phyloP scores from a whole-genome alignment of 1,139 yeast species.

The Saccharomyces hybrid region DNA sequence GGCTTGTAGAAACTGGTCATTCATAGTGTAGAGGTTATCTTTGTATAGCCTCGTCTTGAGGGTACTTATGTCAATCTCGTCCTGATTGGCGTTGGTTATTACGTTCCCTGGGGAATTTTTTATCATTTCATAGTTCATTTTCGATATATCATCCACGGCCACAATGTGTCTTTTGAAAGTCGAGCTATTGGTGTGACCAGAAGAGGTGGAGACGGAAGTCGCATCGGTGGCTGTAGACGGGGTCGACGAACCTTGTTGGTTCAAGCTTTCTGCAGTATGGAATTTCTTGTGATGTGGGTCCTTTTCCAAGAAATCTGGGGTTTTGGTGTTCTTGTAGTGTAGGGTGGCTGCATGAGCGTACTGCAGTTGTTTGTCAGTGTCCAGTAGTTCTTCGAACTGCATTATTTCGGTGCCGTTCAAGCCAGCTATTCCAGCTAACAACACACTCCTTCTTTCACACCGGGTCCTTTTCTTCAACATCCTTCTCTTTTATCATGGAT shows the following conservation, averaged over 20 bases:
- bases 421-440: not conserved
- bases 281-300: conserved; percentile 5
- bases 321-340: conserved; percentile 1
- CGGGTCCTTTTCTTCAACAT: not conserved
- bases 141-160: conserved; percentile 27
- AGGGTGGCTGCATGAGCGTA: conserved; percentile 10
- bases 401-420: not conserved
- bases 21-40: conserved; percentile 21
- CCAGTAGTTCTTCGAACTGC: conserved; percentile 3
- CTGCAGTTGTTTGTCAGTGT: conserved; percentile 11
- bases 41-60: conserved; percentile 26
- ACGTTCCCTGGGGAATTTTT: conserved; percentile 26
- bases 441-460: not conserved
- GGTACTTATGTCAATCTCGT: conserved; percentile 17
- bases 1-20: conserved; percentile 20
- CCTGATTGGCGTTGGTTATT: not conserved
- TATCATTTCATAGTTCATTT: conserved; percentile 30
- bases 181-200: conserved; percentile 8
- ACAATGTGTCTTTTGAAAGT: conserved; percentile 27
- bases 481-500: not conserved
- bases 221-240: not conserved
- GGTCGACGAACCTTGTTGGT: not conserved
- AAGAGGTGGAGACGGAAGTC: not conserved
- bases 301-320: conserved; percentile 6
- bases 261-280: not conserved